Evolutionary conservation across 148 eudicot species (phyloP).

Genomic region (Silene conica): DNA sequence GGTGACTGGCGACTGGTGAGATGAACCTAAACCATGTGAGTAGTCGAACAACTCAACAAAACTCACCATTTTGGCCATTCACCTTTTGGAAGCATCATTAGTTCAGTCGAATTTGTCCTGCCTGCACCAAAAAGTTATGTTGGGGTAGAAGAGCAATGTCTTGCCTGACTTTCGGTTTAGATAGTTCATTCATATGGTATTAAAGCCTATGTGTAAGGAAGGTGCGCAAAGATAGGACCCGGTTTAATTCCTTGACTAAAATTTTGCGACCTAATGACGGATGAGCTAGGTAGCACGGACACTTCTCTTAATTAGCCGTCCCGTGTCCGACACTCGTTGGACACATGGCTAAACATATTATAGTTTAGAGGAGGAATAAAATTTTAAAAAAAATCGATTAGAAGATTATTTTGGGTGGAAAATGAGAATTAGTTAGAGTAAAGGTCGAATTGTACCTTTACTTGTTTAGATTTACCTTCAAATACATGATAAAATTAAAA

Average conservation of each 20-base stretch:
- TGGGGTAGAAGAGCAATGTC: neutral
- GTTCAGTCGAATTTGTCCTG: slow-evolving; percentile 53
- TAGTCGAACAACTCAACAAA: slow-evolving; percentile 3
- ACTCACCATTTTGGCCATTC: slow-evolving; percentile 95
- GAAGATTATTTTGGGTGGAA: too few relatives aligned
- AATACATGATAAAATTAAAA: too few relatives aligned
- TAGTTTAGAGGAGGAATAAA: too few relatives aligned
- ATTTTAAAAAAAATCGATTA: too few relatives aligned
- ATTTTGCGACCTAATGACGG: neutral
- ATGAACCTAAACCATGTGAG: neutral
- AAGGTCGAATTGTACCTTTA: too few relatives aligned
- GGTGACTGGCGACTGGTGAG: neutral
- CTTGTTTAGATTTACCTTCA: too few relatives aligned
- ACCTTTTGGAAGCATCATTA: slow-evolving; percentile 74
- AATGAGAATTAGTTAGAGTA: too few relatives aligned
- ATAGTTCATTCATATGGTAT: neutral
- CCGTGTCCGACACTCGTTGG: too few relatives aligned
- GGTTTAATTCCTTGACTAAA: too few relatives aligned
- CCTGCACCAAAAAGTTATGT: slow-evolving; percentile 32
- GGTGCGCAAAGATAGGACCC: neutral
- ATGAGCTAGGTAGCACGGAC: too few relatives aligned
- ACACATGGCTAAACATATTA: too few relatives aligned
- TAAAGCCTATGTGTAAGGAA: neutral
- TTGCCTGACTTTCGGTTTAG: neutral
- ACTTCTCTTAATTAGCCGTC: too few relatives aligned